phyloP scores from a whole-genome alignment of 768 basidiomycete genomes.

The Termitomyces sp. region DNA sequence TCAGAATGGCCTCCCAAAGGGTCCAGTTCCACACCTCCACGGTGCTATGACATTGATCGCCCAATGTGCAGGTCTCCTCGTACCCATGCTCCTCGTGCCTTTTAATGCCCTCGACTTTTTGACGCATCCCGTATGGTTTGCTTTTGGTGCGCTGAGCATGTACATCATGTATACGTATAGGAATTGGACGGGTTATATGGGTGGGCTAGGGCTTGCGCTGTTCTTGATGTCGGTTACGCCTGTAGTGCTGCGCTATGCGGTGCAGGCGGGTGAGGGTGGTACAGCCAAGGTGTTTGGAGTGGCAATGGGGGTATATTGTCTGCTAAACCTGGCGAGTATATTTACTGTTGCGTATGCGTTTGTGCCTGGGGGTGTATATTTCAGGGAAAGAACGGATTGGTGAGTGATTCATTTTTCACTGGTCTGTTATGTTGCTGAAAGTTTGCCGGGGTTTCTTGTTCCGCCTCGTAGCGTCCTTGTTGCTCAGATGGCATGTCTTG shows the following conservation, averaged over 20 bases:
- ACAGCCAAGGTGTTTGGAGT: conserved; percentile 47
- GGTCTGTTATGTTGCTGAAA: neutral
- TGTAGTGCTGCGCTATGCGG: conserved; percentile 41
- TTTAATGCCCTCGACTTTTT: conserved; percentile 22
- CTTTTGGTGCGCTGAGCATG: conserved; percentile 45
- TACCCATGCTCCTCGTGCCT: conserved; percentile 24
- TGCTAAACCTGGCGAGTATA: conserved; percentile 64
- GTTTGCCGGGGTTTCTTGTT: neutral
- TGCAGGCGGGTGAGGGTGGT: conserved; percentile 30
- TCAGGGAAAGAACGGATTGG: conserved; percentile 77
- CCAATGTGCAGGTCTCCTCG: conserved; percentile 51
- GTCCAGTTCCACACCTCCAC: conserved; percentile 70
- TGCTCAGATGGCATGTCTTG: conserved; percentile 47
- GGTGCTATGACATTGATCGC: conserved; percentile 63
- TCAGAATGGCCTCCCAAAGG: conserved; percentile 49
- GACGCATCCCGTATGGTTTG: conserved; percentile 47
- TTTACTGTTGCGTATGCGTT: conserved; percentile 92
- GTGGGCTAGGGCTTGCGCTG: conserved; percentile 56
- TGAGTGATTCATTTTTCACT: conserved; percentile 29
- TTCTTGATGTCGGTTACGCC: conserved; percentile 68
- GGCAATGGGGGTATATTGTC: conserved; percentile 54
- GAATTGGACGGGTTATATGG: conserved; percentile 67
- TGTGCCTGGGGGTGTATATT: conserved; percentile 70
- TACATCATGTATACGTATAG: conserved; percentile 54
- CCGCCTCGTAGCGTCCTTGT: conserved; percentile 40